Conservation (phyloP, 75 land plant genomes). For the Pinus taeda region DNA sequence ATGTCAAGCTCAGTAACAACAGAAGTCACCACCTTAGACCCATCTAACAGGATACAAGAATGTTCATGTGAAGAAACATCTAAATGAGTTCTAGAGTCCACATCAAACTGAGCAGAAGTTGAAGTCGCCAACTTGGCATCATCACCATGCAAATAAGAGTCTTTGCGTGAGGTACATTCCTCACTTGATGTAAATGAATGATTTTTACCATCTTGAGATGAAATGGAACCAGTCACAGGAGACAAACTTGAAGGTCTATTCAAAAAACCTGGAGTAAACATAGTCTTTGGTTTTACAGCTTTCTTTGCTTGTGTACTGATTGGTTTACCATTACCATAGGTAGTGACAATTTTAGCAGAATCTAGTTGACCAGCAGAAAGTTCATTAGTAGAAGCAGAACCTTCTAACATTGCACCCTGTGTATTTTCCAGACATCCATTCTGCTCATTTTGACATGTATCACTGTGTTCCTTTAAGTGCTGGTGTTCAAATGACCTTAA, state of each 20-base stretch:
- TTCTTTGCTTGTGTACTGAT: not conserved
- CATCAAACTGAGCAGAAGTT: not conserved
- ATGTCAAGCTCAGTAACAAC: not conserved
- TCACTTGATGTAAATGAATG: not conserved
- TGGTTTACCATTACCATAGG: not conserved
- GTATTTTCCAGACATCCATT: not conserved
- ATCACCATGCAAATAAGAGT: not conserved
- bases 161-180: not conserved
- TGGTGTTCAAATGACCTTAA: not conserved
- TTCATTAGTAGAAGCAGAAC: not conserved
- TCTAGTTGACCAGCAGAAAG: not conserved
- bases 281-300: constrained; percentile 13
- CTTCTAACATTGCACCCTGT: not conserved
- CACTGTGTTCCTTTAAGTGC: not conserved
- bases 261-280: constrained; percentile 41
- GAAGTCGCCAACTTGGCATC: constrained; percentile 2
- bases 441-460: not conserved
- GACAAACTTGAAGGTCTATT: constrained; percentile 7
- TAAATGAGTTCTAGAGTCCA: not conserved
- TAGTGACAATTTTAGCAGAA: not conserved
- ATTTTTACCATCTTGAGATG: not conserved
- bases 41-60: not conserved
- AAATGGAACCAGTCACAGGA: not conserved
- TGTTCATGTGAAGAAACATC: not conserved
- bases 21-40: not conserved